Evolutionary conservation across 768 basidiomycete species (phyloP), one percentile per base, ranked within the genome.

Genomic region (Leucocoprinus birnbaumii): DNA sequence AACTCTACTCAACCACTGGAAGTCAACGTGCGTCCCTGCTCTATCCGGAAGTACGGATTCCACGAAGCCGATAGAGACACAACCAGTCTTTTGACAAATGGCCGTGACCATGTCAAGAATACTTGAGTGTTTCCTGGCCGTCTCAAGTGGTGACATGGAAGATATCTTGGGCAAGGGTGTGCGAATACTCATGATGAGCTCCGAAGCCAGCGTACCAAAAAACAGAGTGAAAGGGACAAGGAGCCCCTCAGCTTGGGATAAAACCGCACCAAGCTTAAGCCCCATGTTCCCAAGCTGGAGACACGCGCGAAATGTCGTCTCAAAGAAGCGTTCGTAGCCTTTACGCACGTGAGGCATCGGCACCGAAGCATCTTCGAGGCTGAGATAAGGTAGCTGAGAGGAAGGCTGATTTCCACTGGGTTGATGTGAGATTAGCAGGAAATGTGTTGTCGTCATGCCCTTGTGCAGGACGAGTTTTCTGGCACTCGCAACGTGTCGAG

Each of bases 371-470:
- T 55, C 53, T 24, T 55, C 46, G 37, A 48, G 46, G 19, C 18
- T 55, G 7, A 31, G 38, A 22, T 48, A 55, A 0, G 53, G 53
- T 21, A 41, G 47, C 2, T 40, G 19, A 14, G 3, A 11, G 2
- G 25, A 38, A 2, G 24, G 1, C 3, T 19, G 25, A 40, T 16
- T 41, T 18, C 31, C 4, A 8, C 7, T 48, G 10, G 37, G 37
- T 21, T 27, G 24, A 18, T 55, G 53, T 21, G 46, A 41, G 22
- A 55, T 34, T 3, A 55, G 31, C 14, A 55, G 53, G 40, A 55
- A 41, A 13, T 55, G 53, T 6, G 46, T 55, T 5, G 53, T 48
- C 2, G 45, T 55, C 53, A 55, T 55, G 46, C 53, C 53, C 16
- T 55, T 48, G 37, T 55, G 46, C 7, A 55, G 40, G 3, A 42